phyloP scores from a whole-genome alignment of 306 rosid species.

The Medicago lupulina region DNA sequence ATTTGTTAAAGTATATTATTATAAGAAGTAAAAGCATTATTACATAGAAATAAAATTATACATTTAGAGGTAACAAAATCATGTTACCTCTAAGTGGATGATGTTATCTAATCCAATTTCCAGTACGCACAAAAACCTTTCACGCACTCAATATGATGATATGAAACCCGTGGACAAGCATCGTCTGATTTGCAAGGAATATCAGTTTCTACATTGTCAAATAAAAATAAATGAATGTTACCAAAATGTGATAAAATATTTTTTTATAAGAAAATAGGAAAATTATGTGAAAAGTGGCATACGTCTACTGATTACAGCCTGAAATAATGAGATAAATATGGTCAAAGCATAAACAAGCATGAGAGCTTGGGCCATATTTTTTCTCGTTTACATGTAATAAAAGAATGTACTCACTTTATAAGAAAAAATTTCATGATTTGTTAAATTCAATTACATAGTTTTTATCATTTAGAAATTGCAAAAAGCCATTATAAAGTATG shows the following conservation, averaged over 20 bases:
- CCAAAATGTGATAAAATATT: neutral
- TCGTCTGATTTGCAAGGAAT: neutral
- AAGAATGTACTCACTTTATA: no score
- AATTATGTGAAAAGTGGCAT: neutral
- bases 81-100: no score
- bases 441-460: neutral
- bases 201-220: neutral
- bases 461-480: neutral
- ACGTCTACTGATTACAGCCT: neutral
- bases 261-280: neutral
- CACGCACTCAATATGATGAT: no score
- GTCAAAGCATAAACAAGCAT: neutral
- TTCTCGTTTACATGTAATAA: no score
- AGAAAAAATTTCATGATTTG: neutral
- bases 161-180: neutral
- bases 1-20: no score
- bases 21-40: no score
- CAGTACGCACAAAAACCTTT: no score
- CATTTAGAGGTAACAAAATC: no score
- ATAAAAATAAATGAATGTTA: neutral
- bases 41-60: no score
- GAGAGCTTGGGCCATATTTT: neutral
- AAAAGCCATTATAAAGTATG: neutral
- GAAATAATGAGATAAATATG: neutral
- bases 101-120: no score